phyloP scores from a whole-genome alignment of 208 protist genomes.

The Leishmania braziliensis region DNA sequence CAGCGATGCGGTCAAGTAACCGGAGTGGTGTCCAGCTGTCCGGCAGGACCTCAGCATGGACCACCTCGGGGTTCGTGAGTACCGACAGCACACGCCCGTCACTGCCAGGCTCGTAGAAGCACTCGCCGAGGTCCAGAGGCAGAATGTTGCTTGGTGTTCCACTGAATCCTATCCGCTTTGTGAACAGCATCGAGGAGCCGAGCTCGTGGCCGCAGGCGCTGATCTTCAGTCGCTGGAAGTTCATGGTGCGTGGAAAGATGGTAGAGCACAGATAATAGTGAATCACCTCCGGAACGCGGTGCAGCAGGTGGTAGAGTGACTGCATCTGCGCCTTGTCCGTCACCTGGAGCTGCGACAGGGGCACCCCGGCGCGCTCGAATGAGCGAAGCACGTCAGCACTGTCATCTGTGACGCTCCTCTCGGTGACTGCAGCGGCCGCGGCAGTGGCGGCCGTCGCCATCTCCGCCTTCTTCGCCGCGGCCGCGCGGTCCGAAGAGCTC shows the following conservation, averaged over 20 bases:
- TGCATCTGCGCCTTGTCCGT: conserved; percentile 69
- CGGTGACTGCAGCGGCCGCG: background rate
- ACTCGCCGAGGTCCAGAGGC: conserved; percentile 93
- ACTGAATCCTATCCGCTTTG: conserved; percentile 92
- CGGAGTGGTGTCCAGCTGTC: conserved; percentile 89
- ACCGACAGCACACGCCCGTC: conserved; percentile 94
- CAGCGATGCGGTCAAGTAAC: conserved; percentile 90
- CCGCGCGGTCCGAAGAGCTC: conserved; percentile 34
- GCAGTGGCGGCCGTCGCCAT: background rate
- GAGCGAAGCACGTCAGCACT: conserved; percentile 24
- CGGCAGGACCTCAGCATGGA: conserved; percentile 56
- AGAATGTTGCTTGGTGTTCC: conserved; percentile 95
- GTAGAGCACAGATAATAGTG: conserved; percentile 90
- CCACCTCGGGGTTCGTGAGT: conserved; percentile 87
- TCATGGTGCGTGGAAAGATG: conserved; percentile 89
- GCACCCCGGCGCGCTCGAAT: conserved; percentile 57
- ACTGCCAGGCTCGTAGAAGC: conserved; percentile 93
- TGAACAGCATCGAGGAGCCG: conserved; percentile 94
- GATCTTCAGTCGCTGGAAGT: conserved; percentile 92
- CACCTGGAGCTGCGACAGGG: conserved; percentile 88
- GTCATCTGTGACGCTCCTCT: background rate
- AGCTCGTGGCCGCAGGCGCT: conserved; percentile 95
- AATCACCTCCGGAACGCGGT: conserved; percentile 75
- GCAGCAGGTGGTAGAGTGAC: conserved; percentile 61
- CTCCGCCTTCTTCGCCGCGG: conserved; percentile 19